These are phyloP conservation scores for Arthrobotrys pseudoclavata DNA, from an alignment of 2,329 filamentous ascomycete genomes.

Conservation along the genomic window DNA sequence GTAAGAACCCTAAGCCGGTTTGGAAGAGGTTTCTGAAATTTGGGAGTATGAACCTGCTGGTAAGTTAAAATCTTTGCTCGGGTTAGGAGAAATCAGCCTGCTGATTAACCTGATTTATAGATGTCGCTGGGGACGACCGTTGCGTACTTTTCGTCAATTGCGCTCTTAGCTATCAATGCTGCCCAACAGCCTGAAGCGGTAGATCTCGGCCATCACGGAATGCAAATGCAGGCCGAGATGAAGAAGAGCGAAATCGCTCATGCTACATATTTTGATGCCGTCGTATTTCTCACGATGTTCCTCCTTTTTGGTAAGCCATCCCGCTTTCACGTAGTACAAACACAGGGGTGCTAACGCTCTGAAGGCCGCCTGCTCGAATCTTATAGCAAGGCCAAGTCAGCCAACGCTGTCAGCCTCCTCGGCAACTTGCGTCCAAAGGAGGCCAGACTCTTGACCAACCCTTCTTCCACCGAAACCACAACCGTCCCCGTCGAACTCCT, in stretches of 20 bases:
- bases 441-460: slow-evolving; percentile 75
- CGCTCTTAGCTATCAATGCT: slow-evolving; percentile 78
- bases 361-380: slow-evolving; percentile 81
- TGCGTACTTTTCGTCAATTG: slow-evolving; percentile 85
- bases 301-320: slow-evolving; percentile 74
- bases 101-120: slow-evolving; percentile 10
- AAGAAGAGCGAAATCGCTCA: slow-evolving; percentile 70
- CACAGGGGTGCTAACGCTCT: slow-evolving; percentile 35
- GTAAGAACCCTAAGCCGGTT: slow-evolving; percentile 78
- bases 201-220: slow-evolving; percentile 61
- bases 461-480: slow-evolving; percentile 68
- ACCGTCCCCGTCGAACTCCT: slow-evolving; percentile 76
- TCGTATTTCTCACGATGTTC: slow-evolving; percentile 91
- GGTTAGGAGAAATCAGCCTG: background rate
- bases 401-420: slow-evolving; percentile 84
- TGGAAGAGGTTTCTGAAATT: slow-evolving; percentile 87
- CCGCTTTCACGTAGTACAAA: background rate
- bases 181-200: slow-evolving; percentile 65
- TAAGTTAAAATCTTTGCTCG: slow-evolving; percentile 18
- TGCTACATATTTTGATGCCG: slow-evolving; percentile 84
- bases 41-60: slow-evolving; percentile 93
- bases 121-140: slow-evolving; percentile 90
- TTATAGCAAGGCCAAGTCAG: slow-evolving; percentile 91
- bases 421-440: slow-evolving; percentile 82
- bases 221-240: slow-evolving; percentile 65